Evolutionary conservation across 176 grass and related monocot genomes (phyloP).

Genomic region (bread wheat (Triticum aestivum)): IWGSC_CS_RefSeq_v2.1 NC_057808.1:373714809-373715308

Average conservation of each 20-base stretch:
- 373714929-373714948: not conserved
- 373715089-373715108: not conserved
- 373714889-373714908: not conserved
- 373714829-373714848: not conserved
- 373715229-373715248: slow-evolving; percentile 41
- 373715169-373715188: slow-evolving; percentile 69
- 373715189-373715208: slow-evolving; percentile 69
- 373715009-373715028: not conserved
- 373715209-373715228: slow-evolving; percentile 59
- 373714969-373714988: not conserved
- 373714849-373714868: not conserved
- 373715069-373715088: slow-evolving; percentile 1
- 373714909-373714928: not conserved
- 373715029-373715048: not conserved
- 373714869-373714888: slow-evolving; percentile 5
- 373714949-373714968: not conserved
- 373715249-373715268: slow-evolving; percentile 59
- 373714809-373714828: not conserved
- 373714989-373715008: not conserved
- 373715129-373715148: slow-evolving; percentile 74
- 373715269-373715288: slow-evolving; percentile 44
- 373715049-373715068: slow-evolving; percentile 44
- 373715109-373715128: slow-evolving; percentile 31
- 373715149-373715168: slow-evolving; percentile 59
- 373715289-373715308: not conserved